A percentile compares a stretch with the other conserved stretches of the same genome.
Evolutionary conservation across 306 rosid genomes (phyloP).

Genomic region (Castanea crenata): DNA sequence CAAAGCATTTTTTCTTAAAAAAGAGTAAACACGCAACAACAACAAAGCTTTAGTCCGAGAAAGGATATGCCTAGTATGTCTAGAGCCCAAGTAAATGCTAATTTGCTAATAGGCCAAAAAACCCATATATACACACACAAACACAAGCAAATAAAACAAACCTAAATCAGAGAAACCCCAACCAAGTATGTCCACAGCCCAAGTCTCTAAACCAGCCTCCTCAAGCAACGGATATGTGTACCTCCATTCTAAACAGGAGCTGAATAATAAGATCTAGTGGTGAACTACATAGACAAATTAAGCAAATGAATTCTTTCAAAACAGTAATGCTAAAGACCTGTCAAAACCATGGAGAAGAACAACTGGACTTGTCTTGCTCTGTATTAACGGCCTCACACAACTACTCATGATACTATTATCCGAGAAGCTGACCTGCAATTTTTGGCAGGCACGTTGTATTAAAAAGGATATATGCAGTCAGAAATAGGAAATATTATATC

Average conservation of each 20-base stretch:
- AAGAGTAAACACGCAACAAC: background rate
- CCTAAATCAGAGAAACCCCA: conserved; percentile 99
- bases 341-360: conserved; percentile 96
- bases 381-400: conserved; percentile 70
- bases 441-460: background rate
- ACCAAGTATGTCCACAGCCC: conserved; percentile 98
- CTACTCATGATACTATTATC: conserved; percentile 74
- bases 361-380: conserved; percentile 58
- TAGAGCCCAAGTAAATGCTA: too few relatives aligned
- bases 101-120: too few relatives aligned
- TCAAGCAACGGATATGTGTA: conserved; percentile 79
- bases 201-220: conserved; percentile 76
- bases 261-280: conserved; percentile 46
- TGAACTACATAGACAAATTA: conserved; percentile 32
- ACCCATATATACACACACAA: too few relatives aligned
- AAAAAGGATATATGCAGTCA: background rate
- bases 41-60: background rate
- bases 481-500: too few relatives aligned
- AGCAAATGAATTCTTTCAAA: conserved; percentile 11
- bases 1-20: background rate
- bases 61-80: too few relatives aligned
- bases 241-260: conserved; percentile 99
- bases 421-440: conserved; percentile 54
- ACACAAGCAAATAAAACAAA: conserved; percentile 27
- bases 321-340: conserved; percentile 46